Conservation (phyloP, 2,329 filamentous ascomycete species). For the Dactylellina parvicollis region DNA sequence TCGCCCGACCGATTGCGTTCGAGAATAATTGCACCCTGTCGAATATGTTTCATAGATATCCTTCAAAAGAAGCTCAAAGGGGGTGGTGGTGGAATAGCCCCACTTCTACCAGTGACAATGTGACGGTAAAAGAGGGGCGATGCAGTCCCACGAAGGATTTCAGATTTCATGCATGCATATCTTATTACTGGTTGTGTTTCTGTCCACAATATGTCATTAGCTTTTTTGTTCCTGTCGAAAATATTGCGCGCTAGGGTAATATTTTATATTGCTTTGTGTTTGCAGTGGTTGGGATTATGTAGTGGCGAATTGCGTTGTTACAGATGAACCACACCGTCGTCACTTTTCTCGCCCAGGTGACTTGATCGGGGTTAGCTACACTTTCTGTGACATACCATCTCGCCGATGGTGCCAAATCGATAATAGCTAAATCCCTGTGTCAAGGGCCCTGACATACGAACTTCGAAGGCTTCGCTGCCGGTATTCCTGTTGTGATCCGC, state of each 20-base stretch:
- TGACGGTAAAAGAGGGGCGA: background rate
- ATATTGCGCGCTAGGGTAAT: background rate
- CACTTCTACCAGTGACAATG: background rate
- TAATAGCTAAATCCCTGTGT: slow-evolving; percentile 2
- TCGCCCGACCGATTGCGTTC: slow-evolving; percentile 27
- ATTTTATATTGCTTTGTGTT: background rate
- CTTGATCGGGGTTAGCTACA: slow-evolving; percentile 21
- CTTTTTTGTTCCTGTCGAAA: background rate
- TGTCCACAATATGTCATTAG: background rate
- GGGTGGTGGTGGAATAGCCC: background rate
- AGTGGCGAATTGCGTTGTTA: slow-evolving; percentile 12
- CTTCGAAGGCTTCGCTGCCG: background rate
- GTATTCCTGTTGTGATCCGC: background rate
- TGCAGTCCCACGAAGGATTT: background rate
- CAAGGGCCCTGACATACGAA: background rate
- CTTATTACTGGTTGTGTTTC: slow-evolving; percentile 18
- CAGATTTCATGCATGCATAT: slow-evolving; percentile 21
- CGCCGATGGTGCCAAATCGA: slow-evolving; percentile 22
- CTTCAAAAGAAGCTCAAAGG: slow-evolving; percentile 24
- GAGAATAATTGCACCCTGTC: slow-evolving; percentile 14
- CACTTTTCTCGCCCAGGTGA: slow-evolving; percentile 25
- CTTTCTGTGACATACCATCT: slow-evolving; percentile 2
- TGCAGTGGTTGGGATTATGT: background rate
- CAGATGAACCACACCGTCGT: slow-evolving; percentile 14
- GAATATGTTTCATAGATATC: slow-evolving; percentile 19